Base-by-base conservation (phyloP, 2,329 filamentous ascomycete genomes). In the Trichoderma asperellum region DNA sequence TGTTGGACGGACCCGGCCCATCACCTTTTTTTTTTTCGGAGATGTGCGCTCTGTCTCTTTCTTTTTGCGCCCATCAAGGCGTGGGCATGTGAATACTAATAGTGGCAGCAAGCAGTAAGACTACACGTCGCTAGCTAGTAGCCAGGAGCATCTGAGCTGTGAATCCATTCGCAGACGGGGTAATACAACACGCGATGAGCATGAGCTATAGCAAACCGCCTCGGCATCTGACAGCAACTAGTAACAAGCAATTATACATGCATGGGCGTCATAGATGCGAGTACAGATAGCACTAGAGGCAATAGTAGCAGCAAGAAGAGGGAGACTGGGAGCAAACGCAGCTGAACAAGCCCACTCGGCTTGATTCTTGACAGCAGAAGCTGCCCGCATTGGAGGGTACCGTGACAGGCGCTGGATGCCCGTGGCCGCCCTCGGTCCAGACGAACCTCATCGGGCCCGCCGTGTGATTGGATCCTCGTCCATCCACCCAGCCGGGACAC, bases 371-470 rank as follows among this genome's bases (percentile, higher is more conserved):
- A 35, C 37, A n/a, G 43, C 18, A 61, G 27, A 43, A 29, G 60
- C 47, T 24, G 35, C 24, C 21, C 21, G 12, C n/a, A 49, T 34
- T 32, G 62, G 62, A 65, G 62, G 62, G 62, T 65, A 65, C 62
- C 62, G 62, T 65, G 62, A 65, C 62, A 47, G 35, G 62, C 62
- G 52, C 52, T 53, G 60, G 60, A 35, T 63, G 60, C 60, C 40
- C 52, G 52, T 29, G 24, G 52, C 52, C 52, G 52, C 52, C 5
- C 24, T 32, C 18, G 52, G 62, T 56, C 24, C 62, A 34, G 62
- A 65, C 57, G 57, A 65, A 32, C 52, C 52, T 65, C 62, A 57
- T 32, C 49, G 34, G 55, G 24, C 21, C 32, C 52, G 21, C 35
- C 62, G 62, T 65, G 24, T 65, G 52, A 65, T 65, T 65, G 62